Conservation (phyloP, 2,329 filamentous ascomycete species). For the Trichophyton verrucosum region DNA sequence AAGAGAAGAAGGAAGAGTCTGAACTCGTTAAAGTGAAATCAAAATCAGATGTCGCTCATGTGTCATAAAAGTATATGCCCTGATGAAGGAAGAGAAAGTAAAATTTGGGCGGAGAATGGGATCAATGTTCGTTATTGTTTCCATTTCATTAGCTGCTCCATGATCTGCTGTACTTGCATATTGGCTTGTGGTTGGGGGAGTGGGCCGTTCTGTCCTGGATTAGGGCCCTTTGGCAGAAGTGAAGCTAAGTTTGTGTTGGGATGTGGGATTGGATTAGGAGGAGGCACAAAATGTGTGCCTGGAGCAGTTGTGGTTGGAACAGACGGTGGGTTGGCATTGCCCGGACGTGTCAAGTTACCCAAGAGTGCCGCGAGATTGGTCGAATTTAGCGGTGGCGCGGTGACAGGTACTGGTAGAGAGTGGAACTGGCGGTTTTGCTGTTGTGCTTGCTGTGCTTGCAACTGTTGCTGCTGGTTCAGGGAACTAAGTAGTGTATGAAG, state of each 20-base stretch:
- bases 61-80: not conserved
- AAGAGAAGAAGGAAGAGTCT: not conserved
- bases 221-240: slow-evolving; percentile 22
- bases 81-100: not conserved
- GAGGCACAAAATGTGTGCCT: slow-evolving; percentile 5
- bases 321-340: slow-evolving; percentile 6
- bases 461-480: slow-evolving; percentile 25
- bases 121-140: slow-evolving; percentile 15
- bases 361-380: slow-evolving; percentile 20
- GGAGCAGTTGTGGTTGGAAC: not conserved
- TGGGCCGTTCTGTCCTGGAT: not conserved
- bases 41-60: not conserved
- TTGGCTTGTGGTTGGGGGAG: slow-evolving; percentile 11
- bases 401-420: slow-evolving; percentile 20
- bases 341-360: slow-evolving; percentile 7
- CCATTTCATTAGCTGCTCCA: slow-evolving; percentile 37
- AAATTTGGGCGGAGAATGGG: not conserved
- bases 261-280: slow-evolving; percentile 19
- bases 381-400: slow-evolving; percentile 6
- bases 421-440: slow-evolving; percentile 21
- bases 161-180: slow-evolving; percentile 36
- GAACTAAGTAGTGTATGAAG: slow-evolving; percentile 59
- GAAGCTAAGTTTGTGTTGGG: slow-evolving; percentile 28
- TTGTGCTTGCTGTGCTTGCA: not conserved
- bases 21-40: not conserved